A percentile compares a stretch with the other conserved stretches of the same genome.
Evolutionary conservation across 1,284 basidiomycete genomes (phyloP).

Genomic region (Tetrapyrgos nigripes): DNA sequence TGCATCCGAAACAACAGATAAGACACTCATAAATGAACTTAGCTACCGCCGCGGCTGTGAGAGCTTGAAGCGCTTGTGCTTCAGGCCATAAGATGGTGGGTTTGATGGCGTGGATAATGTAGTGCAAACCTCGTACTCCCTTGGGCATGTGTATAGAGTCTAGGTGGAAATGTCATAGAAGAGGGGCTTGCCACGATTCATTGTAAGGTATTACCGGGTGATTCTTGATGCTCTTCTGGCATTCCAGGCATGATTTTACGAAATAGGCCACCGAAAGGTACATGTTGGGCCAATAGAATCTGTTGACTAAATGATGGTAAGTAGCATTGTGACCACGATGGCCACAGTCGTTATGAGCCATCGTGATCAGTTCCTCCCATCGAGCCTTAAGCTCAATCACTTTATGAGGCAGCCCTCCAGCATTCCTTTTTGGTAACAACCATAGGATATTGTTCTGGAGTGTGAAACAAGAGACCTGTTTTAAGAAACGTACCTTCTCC

Average conservation of each 20-base stretch:
- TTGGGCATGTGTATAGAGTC: conserved; percentile 36
- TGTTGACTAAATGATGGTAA: conserved; percentile 26
- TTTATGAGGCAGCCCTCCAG: conserved; percentile 17
- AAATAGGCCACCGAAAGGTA: conserved; percentile 37
- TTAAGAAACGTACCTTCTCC: conserved; percentile 16
- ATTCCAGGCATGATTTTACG: conserved; percentile 32
- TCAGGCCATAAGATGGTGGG: conserved; percentile 31
- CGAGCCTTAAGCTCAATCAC: conserved; percentile 18
- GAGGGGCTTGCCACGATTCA: conserved; percentile 24
- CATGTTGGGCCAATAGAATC: conserved; percentile 39
- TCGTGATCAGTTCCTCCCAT: conserved; percentile 19
- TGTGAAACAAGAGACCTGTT: conserved; percentile 18
- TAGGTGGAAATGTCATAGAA: conserved; percentile 23
- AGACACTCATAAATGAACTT: conserved; percentile 37
- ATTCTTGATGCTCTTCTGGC: conserved; percentile 12
- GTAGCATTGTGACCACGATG: conserved; percentile 35
- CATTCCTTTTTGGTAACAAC: conserved; percentile 12
- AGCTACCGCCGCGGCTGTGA: conserved; percentile 24
- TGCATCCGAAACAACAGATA: conserved; percentile 34
- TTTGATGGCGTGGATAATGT: conserved; percentile 33
- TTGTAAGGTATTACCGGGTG: conserved; percentile 26
- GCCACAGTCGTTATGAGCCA: conserved; percentile 30
- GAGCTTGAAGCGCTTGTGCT: conserved; percentile 19
- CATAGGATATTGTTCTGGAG: conserved; percentile 23
- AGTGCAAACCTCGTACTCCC: conserved; percentile 24